Evolutionary conservation across 306 rosid species (phyloP), one percentile per base, ranked within the genome.

Genomic region (Prinsepia uniflora): DNA sequence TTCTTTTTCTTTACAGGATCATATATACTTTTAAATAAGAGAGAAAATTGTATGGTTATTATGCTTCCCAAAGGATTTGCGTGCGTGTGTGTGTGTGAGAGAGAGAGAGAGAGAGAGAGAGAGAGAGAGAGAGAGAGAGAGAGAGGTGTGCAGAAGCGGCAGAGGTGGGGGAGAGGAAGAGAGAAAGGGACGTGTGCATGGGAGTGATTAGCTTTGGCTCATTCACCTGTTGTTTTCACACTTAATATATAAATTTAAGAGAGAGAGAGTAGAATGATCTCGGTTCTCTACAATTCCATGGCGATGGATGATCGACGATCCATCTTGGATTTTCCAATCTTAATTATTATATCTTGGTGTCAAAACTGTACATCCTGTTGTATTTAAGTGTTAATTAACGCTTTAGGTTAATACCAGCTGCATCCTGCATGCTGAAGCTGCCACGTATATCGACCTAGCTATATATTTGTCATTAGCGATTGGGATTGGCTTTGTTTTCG

Each of bases 121-220:
- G 59, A 5, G 55, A 57, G 75, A 64, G 78, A 79, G 79, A 65
- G 78, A 78, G 78, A 74, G 79, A 72, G 75, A 49, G 70, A 61
- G 77, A 71, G 43, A 17, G 34, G 74, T 15, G 47, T 40, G 76
- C 83, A 81, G 81, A 79, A 70, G 82, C 78, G 84, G 84, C 82
- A 85, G 87, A 82, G 84, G 86, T 77, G 86, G 87, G 85, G 89
- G 85, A 61, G 75, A 79, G 67, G 79, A 68, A 81, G 84, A 75
- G 63, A 58, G 98, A 92, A 89, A 92, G 86, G 87, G 98, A 92
- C 95, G 77, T 88, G 86, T 92, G 98, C 96, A 89, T 89, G 96
- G 86, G 86, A 80, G 90, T 82, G 86, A 89, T 90, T 82, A 90
- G 83, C 86, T 84, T 87, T 90, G 85, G 76, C 71, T 81, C 90